These are phyloP conservation scores for Fomitopsis pinicola DNA, from an alignment of 1,284 basidiomycete genomes.

Conservation along the genomic window DNA sequence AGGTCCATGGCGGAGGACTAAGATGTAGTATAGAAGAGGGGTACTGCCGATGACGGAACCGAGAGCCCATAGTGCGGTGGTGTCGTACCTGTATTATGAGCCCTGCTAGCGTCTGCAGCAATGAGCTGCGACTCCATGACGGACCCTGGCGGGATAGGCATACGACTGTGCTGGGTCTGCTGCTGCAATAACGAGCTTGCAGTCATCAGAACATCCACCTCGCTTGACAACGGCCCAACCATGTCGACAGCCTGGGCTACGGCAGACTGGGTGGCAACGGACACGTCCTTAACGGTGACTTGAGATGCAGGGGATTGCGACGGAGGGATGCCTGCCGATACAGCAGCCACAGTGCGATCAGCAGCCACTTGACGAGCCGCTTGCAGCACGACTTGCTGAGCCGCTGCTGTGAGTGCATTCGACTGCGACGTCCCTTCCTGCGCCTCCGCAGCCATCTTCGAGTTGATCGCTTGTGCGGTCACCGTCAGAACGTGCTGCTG, in stretches of 20 bases:
- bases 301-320: constrained; percentile 43
- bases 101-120: constrained; percentile 16
- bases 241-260: constrained; percentile 67
- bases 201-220: constrained; percentile 64
- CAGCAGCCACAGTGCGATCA: constrained; percentile 44
- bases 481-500: constrained; percentile 77
- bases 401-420: constrained; percentile 59
- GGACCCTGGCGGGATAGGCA: constrained; percentile 9
- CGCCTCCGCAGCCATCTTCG: constrained; percentile 52
- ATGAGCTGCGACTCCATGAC: constrained; percentile 10
- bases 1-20: constrained; percentile 6
- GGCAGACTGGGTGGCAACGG: constrained; percentile 70
- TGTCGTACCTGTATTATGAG: constrained; percentile 23
- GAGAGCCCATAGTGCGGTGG: constrained; percentile 16
- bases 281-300: constrained; percentile 73
- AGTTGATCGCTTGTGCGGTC: constrained; percentile 72
- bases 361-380: constrained; percentile 68
- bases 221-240: constrained; percentile 55
- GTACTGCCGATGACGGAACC: constrained; percentile 9
- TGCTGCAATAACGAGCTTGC: constrained; percentile 60
- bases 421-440: constrained; percentile 41
- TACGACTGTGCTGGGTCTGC: constrained; percentile 21
- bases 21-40: constrained; percentile 16
- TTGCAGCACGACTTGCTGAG: constrained; percentile 73
- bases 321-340: constrained; percentile 34